Conservation (phyloP, 805 yeast species). For the Wickerhamiella parazyma region DNA sequence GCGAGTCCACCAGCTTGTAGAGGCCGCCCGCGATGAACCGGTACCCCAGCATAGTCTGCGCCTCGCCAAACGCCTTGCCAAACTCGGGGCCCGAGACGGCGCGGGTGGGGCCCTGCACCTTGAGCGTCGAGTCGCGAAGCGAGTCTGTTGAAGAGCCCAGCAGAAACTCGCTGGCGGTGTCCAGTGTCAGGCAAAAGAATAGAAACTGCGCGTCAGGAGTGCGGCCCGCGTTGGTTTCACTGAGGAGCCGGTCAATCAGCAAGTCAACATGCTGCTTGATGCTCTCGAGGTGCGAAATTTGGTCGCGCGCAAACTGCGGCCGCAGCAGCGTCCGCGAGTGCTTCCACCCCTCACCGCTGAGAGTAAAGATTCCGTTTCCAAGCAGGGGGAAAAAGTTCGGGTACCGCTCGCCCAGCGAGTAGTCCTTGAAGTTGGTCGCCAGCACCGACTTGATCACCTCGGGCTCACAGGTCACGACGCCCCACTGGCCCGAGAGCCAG, state of each 20-base stretch:
- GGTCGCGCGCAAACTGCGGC: conserved; percentile 23
- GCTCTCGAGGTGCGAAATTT: conserved; percentile 18
- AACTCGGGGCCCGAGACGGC: conserved; percentile 18
- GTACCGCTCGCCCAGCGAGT: conserved; percentile 21
- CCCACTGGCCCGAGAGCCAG: conserved; percentile 12
- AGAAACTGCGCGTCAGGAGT: conserved; percentile 18
- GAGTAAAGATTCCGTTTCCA: conserved; percentile 23
- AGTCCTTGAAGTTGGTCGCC: conserved; percentile 22
- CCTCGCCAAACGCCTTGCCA: conserved; percentile 19
- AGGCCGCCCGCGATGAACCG: conserved; percentile 17
- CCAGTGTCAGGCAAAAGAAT: conserved; percentile 19
- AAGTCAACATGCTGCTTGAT: conserved; percentile 18
- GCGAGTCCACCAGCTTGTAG: conserved; percentile 18
- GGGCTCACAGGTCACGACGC: conserved; percentile 20
- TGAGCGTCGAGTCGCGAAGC: conserved; percentile 13
- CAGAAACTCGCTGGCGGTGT: conserved; percentile 22
- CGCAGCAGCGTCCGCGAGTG: conserved; percentile 23
- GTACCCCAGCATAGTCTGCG: conserved; percentile 15
- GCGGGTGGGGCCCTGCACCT: conserved; percentile 17
- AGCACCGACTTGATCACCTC: conserved; percentile 21
- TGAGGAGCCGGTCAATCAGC: conserved; percentile 14
- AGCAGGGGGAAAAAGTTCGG: conserved; percentile 16
- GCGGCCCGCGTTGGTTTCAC: conserved; percentile 10
- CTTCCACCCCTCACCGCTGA: conserved; percentile 24
- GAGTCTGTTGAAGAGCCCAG: conserved; percentile 22